Base-by-base conservation (phyloP, 306 rosid genomes). In the Alnus rubra region DNA sequence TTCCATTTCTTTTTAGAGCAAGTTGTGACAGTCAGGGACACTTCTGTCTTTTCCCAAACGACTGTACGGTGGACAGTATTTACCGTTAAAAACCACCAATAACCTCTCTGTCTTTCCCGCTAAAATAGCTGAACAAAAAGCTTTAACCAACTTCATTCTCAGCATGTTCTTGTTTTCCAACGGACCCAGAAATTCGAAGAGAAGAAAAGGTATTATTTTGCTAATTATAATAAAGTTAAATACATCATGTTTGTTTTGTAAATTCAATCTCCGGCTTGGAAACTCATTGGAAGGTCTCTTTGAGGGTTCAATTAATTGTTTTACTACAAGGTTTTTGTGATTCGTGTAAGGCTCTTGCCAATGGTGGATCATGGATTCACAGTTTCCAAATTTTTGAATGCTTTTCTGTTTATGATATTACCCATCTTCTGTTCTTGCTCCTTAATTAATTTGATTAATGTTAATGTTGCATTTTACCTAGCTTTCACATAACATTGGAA, bases 51-150 rank as follows among this genome's bases (percentile, higher is more conserved):
- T 83, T 35, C 4, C 7, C 6, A 14, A 18, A 68, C 9, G 9
- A 60, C 42, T 80, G 69, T 39, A 76, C 55, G 76, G 84, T 75
- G 84, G 79, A 78, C 30, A 69, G 71, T 74, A 55, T 55, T 55
- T 55, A 75, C 84, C 74, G 73, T 76, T 33, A 63, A 45, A 75
- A 74, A 2, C 78, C 71, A 80, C 84, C 78, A 80, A 80, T 81
- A 78, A 58, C 73, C 76, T 79, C 76, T 83, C 80, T 70, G 78
- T 77, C 65, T 54, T 39, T 68, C 31, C 52, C 74, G 54, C 86
- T 44, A 87, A 87, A 88, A 83, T 71, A 87, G 90, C 76, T 82
- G 16, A 48, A 23, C 30, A 80, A 14, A 18, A 78, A 67, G 37
- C 80, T 70, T 78, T 58, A 71, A 74, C 83, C 81, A 81, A 62